phyloP scores from a whole-genome alignment of 2,329 filamentous ascomycete genomes.

The Apiospora kogelbergensis region DNA sequence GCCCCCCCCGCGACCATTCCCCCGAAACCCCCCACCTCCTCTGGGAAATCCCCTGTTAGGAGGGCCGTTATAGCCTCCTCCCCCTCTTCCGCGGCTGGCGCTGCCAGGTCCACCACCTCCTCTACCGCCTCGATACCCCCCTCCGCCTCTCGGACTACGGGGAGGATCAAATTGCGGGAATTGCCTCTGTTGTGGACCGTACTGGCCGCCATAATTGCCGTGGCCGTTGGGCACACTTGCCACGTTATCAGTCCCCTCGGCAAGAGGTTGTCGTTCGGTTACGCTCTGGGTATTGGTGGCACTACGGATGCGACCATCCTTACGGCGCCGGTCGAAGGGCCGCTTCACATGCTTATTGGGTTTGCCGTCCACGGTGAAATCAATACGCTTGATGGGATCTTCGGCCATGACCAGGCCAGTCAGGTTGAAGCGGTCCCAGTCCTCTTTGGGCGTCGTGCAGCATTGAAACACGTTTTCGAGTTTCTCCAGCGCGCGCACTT shows the following conservation, averaged over 20 bases:
- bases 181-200: not conserved
- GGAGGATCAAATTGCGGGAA: constrained; percentile 7
- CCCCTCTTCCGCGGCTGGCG: constrained; percentile 19
- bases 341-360: constrained; percentile 36
- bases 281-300: constrained; percentile 16
- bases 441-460: constrained; percentile 61
- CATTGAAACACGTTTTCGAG: constrained; percentile 66
- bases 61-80: constrained; percentile 18
- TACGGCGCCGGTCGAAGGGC: constrained; percentile 31
- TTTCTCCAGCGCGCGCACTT: constrained; percentile 56
- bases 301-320: constrained; percentile 25
- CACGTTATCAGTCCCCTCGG: not conserved
- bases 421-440: constrained; percentile 57
- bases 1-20: constrained; percentile 14
- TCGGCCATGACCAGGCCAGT: constrained; percentile 64
- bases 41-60: constrained; percentile 16
- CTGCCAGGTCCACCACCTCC: constrained; percentile 18
- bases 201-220: not conserved
- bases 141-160: constrained; percentile 20
- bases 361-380: constrained; percentile 59
- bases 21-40: constrained; percentile 26
- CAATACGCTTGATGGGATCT: constrained; percentile 63
- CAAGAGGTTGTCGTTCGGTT: constrained; percentile 10
- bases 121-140: constrained; percentile 24
- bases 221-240: constrained; percentile 8